Evolutionary conservation across 2,329 filamentous ascomycete genomes (phyloP).

Genomic region (Polytolypa hystricis): DNA sequence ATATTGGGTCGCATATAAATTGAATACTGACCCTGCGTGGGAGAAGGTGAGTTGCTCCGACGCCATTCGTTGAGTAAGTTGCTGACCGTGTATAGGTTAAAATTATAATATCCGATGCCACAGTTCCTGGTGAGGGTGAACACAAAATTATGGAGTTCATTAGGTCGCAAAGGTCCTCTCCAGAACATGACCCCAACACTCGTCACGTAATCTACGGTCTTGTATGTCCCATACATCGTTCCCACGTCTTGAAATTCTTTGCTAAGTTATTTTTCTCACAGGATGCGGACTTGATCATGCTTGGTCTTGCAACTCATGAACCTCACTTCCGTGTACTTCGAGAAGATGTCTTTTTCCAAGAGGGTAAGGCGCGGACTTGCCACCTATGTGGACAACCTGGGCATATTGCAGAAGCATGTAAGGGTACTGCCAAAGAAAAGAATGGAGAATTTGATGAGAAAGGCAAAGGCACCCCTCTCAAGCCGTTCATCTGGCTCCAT

Average conservation of each 20-base stretch:
- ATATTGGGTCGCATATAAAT: constrained; percentile 96
- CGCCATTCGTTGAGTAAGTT: constrained; percentile 2
- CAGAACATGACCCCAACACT: constrained; percentile 91
- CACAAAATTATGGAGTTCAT: constrained; percentile 99
- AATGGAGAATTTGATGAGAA: constrained; percentile 74
- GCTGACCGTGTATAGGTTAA: constrained; percentile 50
- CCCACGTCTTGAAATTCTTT: not conserved
- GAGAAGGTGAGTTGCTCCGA: constrained; percentile 48
- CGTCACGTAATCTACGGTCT: constrained; percentile 96
- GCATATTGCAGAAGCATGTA: constrained; percentile 78
- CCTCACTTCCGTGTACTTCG: constrained; percentile 92
- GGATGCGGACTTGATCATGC: constrained; percentile 97
- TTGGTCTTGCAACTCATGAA: constrained; percentile 92
- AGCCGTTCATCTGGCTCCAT: constrained; percentile 98
- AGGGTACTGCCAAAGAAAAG: constrained; percentile 66
- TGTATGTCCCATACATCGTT: constrained; percentile 17
- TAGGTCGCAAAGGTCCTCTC: constrained; percentile 79
- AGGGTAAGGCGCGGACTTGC: constrained; percentile 71
- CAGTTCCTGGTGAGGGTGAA: constrained; percentile 93
- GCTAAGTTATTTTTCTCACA: constrained; percentile 18
- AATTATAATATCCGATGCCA: constrained; percentile 96
- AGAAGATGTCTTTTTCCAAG: constrained; percentile 92
- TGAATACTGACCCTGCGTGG: constrained; percentile 95
- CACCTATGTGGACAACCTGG: constrained; percentile 84
- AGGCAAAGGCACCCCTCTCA: constrained; percentile 55